phyloP scores from a whole-genome alignment of 2,329 filamentous ascomycete species.

The Neonectria neomacrospora region DNA sequence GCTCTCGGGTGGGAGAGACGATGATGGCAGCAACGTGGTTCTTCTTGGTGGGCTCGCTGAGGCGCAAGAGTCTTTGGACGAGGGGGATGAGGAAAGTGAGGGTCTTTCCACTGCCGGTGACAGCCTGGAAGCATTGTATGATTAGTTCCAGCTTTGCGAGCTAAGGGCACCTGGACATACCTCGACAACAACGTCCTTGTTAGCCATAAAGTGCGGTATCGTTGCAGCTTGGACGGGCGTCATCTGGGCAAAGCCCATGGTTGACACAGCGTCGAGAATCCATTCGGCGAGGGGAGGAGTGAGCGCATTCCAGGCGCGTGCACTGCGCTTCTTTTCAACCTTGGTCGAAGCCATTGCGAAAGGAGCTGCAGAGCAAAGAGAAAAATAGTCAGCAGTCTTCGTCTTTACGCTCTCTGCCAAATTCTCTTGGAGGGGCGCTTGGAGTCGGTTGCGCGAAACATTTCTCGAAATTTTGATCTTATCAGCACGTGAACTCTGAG shows the following conservation, averaged over 20 bases:
- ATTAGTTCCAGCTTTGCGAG: constrained; percentile 6
- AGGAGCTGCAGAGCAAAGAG: neutral
- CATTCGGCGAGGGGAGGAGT: constrained; percentile 66
- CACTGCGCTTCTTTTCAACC: constrained; percentile 55
- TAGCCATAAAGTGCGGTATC: constrained; percentile 86
- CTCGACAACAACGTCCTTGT: constrained; percentile 94
- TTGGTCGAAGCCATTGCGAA: constrained; percentile 49
- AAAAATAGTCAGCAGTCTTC: neutral
- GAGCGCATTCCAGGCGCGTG: constrained; percentile 58
- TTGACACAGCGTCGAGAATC: constrained; percentile 83
- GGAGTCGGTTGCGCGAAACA: constrained; percentile 40
- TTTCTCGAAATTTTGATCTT: constrained; percentile 48
- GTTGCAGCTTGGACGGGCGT: constrained; percentile 96
- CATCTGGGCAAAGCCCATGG: constrained; percentile 88
- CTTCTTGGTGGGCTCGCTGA: constrained; percentile 85
- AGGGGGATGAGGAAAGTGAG: constrained; percentile 86
- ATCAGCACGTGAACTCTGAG: constrained; percentile 45
- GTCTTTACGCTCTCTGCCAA: constrained; percentile 4
- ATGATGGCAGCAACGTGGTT: constrained; percentile 92
- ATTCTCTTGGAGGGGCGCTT: constrained; percentile 35
- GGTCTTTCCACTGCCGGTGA: constrained; percentile 92
- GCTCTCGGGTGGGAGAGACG: constrained; percentile 88
- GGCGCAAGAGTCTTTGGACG: constrained; percentile 81
- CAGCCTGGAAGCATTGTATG: constrained; percentile 63
- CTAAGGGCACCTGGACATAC: constrained; percentile 49